A percentile compares a stretch with the other conserved stretches of the same genome.
Evolutionary conservation across 1,139 yeast genomes (phyloP).

Genomic region (Yamadazyma atlantica): DNA sequence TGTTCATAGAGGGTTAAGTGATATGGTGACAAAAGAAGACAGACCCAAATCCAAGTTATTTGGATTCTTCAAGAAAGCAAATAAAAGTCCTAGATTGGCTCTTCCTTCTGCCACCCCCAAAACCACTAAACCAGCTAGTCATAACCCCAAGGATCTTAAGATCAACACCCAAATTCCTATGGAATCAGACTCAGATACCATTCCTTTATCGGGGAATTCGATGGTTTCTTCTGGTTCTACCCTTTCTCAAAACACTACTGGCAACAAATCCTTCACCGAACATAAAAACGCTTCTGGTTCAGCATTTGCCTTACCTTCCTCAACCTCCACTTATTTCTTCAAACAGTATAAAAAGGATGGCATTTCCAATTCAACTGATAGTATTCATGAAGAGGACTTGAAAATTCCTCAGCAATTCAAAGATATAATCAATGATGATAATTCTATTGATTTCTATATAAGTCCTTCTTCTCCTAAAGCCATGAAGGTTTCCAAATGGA

Average conservation of each 20-base stretch:
- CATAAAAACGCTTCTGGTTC: conserved; percentile 26
- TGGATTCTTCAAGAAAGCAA: conserved; percentile 21
- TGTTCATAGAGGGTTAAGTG: conserved; percentile 15
- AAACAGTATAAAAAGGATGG: conserved; percentile 22
- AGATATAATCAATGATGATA: conserved; percentile 38
- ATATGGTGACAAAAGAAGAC: conserved; percentile 9
- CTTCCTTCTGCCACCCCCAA: conserved; percentile 9
- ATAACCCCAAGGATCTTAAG: conserved; percentile 14
- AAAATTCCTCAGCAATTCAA: conserved; percentile 38
- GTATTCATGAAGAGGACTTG: conserved; percentile 17
- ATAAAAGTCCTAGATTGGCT: conserved; percentile 8
- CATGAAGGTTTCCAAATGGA: conserved; percentile 47
- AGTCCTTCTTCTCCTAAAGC: conserved; percentile 35
- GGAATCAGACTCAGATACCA: conserved; percentile 18
- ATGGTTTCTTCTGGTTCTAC: conserved; percentile 14
- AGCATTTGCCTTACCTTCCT: conserved; percentile 48
- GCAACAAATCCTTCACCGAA: conserved; percentile 15
- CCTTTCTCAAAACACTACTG: conserved; percentile 11
- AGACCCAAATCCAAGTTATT: conserved; percentile 19
- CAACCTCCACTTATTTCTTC: conserved; percentile 44
- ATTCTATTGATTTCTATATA: conserved; percentile 40
- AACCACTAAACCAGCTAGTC: neutral
- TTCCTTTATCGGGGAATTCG: conserved; percentile 17
- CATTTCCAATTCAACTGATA: conserved; percentile 4
- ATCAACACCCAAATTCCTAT: conserved; percentile 13